Evolutionary conservation across 2,329 filamentous ascomycete genomes (phyloP), one percentile per base, ranked within the genome.

Genomic region (Aureobasidium sp.): DNA sequence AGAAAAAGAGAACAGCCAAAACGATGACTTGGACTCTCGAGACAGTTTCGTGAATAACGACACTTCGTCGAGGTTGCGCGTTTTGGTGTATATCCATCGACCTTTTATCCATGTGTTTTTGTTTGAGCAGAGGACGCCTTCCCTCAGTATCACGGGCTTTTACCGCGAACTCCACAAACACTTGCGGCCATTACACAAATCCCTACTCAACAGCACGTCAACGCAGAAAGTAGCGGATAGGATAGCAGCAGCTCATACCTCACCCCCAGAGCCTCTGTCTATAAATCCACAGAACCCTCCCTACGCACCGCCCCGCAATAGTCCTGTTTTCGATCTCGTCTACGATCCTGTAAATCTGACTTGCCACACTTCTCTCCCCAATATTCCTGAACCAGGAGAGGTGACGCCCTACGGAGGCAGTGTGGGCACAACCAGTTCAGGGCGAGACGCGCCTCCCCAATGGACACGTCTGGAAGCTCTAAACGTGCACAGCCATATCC

Each of bases 71-170:
- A 68, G 78, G 27, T 73, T 91, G 46, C 83, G 87, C 0, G 86
- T 90, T 1, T 82, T 91, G 7, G 82, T 91, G 55, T 92, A 91
- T 70, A 82, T 87, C 50, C 78, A 86, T 71, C 83, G 82, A 27
- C 90, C 90, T 0, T 93, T 93, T 73, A 82, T 93, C 52, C 92
- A 89, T 71, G 83, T 87, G 1, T 87, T 94, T 64, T 77, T 94
- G 4, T 93, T 93, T 72, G 75, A 82, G 52, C 76, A 82, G 46
- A 79, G 79, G 51, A 87, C 87, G 7, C 79, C 83, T 60, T 82
- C 84, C 1, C 70, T 82, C 20, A 71, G 68, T 39, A 72, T 78
- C 8, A 67, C 74, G 2, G 69, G 71, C 12, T 80, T 80, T 69
- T 81, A 80, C 69, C 74, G 73, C 55, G 75, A 79, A 61, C 68